Evolutionary conservation across 164 flowering plant species (phyloP), one percentile per base, ranked within the genome.

Genomic region (Vitis rotundifolia): DNA sequence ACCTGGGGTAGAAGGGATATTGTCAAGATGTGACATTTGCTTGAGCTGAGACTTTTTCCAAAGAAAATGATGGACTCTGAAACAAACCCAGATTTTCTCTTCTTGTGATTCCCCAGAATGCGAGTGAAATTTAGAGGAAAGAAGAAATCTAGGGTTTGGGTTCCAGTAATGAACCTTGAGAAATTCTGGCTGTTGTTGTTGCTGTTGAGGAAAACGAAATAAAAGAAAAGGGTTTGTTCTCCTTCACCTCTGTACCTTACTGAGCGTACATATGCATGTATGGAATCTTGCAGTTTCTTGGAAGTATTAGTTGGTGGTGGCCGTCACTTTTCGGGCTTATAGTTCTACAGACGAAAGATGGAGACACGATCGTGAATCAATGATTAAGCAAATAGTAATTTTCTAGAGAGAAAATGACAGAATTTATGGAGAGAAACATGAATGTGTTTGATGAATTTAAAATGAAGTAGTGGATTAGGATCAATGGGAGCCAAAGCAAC

Each of bases 1-100:
- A 0, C 99, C 99, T 2, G 99, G 97, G 0, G 97, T 91, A 2
- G 97, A 90, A 1, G 99, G 97, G 49, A 77, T 80, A 79, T 80
- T 70, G 69, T 92, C 97, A 48, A 82, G 85, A 74, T 85, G 88
- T 3, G 88, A 81, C 71, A 78, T 76, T 61, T 76, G 76, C 73
- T 79, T 86, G 79, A 85, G 80, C 79, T 84, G 86, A 15, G 82
- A 77, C 85, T 76, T 79, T 80, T 54, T 22, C 76, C 59, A 11
- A 37, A 31, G 66, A 63, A 63, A 63, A 64, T 48, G 52, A 26
- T 11, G 16, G 48, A n/a, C 9, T 66, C 55, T 47, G 56, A 28
- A 31, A 61, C 60, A 75, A 60, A 44, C 71, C 67, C 71, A 66
- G 62, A 52, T 49, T 59, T 14, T 9, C 2, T 9, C 12, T 68